Base-by-base conservation (phyloP, 2,329 filamentous ascomycete species). In the Teratosphaeria viscida region DNA sequence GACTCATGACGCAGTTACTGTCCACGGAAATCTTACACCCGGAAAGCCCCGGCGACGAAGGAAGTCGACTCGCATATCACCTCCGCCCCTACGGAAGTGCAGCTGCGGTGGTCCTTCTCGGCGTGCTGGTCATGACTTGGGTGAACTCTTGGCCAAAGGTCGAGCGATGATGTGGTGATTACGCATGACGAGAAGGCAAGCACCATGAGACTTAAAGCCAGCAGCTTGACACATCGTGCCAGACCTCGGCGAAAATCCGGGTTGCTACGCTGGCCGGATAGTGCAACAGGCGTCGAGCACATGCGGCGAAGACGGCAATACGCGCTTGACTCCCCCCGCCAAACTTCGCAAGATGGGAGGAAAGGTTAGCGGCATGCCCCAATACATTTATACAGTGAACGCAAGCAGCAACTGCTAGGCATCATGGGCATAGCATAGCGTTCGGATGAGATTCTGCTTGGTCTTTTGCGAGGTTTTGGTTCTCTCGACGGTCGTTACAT, bases 81-180 rank as follows among this genome's bases (percentile, higher is more conserved):
- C 66, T 65, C 52, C 60, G 63, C 34, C 68, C 68, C n/a, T 66
- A 66, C 58, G 66, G 65, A 19, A 62, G 59, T 63, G 69, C 64
- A 58, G 68, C 67, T 43, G 66, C 67, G 54, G 70, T 72, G 47
- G 64, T 71, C 23, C 52, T 71, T n/a, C 60, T 71, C 54, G 70
- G 70, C 27, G 63, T 66, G 52, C 59, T 70, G 57, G 62, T 69
- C 27, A 71, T 72, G 70, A 64, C 58, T 52, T 72, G 65, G 65
- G 64, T 71, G 47, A 72, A 71, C 61, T 72, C 74, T 54, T 78
- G 76, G 69, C 74, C 75, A 37, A 77, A 76, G 61, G 70, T 73
- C 16, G 76, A 78, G 59, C 71, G 76, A 63, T 78, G 75, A 55
- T 19, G 7, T 10, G 11, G 43, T 23, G 23, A 23, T 5, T 16